Evolutionary conservation across 345 rosid species (phyloP).

Genomic region (Balakata baccata): DNA sequence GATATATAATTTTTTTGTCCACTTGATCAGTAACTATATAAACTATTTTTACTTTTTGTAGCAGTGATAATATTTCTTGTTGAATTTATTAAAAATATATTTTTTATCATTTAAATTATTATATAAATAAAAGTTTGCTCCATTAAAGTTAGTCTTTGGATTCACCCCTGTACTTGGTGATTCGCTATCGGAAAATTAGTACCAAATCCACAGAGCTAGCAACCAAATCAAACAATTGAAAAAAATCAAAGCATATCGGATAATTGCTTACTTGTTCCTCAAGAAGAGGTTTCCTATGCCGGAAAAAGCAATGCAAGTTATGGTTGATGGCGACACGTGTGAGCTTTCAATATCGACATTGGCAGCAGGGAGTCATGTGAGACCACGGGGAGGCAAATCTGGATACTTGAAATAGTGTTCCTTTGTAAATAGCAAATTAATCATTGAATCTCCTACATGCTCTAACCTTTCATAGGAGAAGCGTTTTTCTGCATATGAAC

Average conservation of each 20-base stretch:
- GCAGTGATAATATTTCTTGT: too few relatives aligned
- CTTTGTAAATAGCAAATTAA: conserved; percentile 33
- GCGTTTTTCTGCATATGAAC: conserved; percentile 17
- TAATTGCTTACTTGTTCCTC: conserved; percentile 47
- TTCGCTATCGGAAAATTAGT: too few relatives aligned
- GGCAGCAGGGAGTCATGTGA: conserved; percentile 64
- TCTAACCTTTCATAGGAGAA: conserved; percentile 53
- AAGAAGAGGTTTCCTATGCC: conserved; percentile 56
- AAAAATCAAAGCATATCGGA: not conserved
- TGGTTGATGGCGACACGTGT: conserved; percentile 58
- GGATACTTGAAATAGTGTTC: conserved; percentile 42
- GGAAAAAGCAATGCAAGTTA: conserved; percentile 43
- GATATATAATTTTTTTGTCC: too few relatives aligned
- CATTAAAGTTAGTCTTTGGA: too few relatives aligned
- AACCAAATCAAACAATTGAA: not conserved
- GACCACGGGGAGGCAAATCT: conserved; percentile 36
- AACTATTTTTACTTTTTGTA: too few relatives aligned
- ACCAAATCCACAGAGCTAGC: too few relatives aligned
- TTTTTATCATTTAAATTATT: too few relatives aligned
- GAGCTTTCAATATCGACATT: conserved; percentile 66
- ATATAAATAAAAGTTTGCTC: too few relatives aligned
- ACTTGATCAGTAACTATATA: too few relatives aligned
- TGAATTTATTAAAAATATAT: too few relatives aligned
- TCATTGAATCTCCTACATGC: conserved; percentile 50
- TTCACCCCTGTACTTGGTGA: too few relatives aligned